These are phyloP conservation scores for Capsicum pubescens DNA, from an alignment of 257 asterid species.

Conservation along the genomic window DNA sequence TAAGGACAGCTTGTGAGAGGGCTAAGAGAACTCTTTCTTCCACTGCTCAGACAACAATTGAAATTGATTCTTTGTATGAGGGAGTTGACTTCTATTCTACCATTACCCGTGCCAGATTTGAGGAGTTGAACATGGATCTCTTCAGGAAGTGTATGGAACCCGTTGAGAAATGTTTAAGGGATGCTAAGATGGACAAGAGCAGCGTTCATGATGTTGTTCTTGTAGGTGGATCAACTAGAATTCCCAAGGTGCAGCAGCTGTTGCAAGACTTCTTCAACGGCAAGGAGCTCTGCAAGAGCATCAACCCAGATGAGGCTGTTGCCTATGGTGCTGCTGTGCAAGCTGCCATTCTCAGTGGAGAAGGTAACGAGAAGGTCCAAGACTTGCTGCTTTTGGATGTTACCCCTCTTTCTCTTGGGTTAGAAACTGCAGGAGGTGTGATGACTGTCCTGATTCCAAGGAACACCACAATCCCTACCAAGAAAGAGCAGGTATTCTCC, in stretches of 20 bases:
- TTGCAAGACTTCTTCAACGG: slow-evolving; percentile 50
- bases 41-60: slow-evolving; percentile 86
- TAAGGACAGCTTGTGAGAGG: slow-evolving; percentile 82
- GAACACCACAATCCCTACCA: slow-evolving; percentile 50
- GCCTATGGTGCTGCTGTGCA: slow-evolving; percentile 57
- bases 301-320: slow-evolving; percentile 54
- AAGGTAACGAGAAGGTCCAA: slow-evolving; percentile 51
- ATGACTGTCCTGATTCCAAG: slow-evolving; percentile 50
- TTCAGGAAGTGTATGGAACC: slow-evolving; percentile 89
- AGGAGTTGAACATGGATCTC: slow-evolving; percentile 80
- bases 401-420: slow-evolving; percentile 47
- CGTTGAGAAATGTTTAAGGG: slow-evolving; percentile 89
- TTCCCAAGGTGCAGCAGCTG: slow-evolving; percentile 52
- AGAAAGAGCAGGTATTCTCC: slow-evolving; percentile 53
- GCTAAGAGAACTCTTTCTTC: slow-evolving; percentile 91
- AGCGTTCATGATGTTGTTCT: slow-evolving; percentile 66
- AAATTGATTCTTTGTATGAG: slow-evolving; percentile 72
- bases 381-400: slow-evolving; percentile 48
- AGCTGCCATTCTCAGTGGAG: slow-evolving; percentile 52
- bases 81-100: slow-evolving; percentile 84
- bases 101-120: slow-evolving; percentile 78
- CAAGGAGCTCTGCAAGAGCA: slow-evolving; percentile 54
- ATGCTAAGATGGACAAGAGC: slow-evolving; percentile 93
- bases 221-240: slow-evolving; percentile 53
- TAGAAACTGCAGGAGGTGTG: slow-evolving; percentile 52